Conservation (phyloP, 1,139 yeast species). For the Candida pseudocylindracea region DNA sequence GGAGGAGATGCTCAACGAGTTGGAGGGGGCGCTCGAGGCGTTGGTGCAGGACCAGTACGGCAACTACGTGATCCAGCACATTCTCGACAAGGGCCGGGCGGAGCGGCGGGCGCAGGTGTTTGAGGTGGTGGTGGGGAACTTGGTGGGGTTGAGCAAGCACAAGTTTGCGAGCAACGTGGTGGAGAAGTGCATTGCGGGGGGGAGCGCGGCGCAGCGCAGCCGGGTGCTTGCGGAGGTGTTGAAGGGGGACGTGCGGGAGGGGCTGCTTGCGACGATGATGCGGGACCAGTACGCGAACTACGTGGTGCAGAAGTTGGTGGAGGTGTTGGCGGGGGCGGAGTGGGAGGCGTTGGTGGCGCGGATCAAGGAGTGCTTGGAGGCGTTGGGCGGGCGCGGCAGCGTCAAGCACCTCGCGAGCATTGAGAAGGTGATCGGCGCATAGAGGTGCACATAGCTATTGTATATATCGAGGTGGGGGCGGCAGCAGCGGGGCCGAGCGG, state of each 20-base stretch:
- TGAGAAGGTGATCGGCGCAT: no score
- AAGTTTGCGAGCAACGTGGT: constrained; percentile 96
- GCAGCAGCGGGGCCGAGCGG: no score
- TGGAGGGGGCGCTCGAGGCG: constrained; percentile 50
- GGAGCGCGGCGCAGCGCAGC: constrained; percentile 38
- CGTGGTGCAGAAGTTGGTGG: constrained; percentile 86
- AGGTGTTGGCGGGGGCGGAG: constrained; percentile 16
- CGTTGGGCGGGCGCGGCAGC: no score
- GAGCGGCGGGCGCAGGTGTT: constrained; percentile 19
- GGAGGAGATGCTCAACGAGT: constrained; percentile 39
- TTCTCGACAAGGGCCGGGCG: constrained; percentile 55
- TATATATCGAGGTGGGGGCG: no score
- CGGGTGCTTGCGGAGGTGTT: constrained; percentile 41
- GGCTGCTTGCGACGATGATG: constrained; percentile 65
- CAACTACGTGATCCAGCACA: constrained; percentile 91
- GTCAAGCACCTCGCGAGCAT: no score
- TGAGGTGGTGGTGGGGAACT: constrained; percentile 25
- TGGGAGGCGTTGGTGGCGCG: no score
- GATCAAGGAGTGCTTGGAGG: no score
- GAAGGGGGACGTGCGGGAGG: constrained; percentile 21
- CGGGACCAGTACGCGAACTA: constrained; percentile 95
- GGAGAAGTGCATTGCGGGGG: constrained; percentile 74
- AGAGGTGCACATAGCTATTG: no score
- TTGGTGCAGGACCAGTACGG: constrained; percentile 94
- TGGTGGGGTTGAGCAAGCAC: constrained; percentile 73